Evolutionary conservation across 73 alveolate genomes (phyloP).

Genomic region (Paramecium tetraurelia): DNA sequence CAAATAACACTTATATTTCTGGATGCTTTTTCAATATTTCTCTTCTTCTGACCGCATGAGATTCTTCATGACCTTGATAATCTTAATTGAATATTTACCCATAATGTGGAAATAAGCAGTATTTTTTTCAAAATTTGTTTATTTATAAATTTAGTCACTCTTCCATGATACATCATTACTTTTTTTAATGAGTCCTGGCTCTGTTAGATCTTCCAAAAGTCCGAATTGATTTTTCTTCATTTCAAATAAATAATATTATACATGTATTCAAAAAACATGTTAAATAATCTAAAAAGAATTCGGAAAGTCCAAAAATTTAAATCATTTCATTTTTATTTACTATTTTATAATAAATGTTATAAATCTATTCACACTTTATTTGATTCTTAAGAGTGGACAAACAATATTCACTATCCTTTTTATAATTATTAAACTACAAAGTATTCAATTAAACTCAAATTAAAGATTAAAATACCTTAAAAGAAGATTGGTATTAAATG

Average conservation of each 20-base stretch:
- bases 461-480: neutral
- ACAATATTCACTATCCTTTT: neutral
- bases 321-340: neutral
- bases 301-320: neutral
- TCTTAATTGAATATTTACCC: neutral
- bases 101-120: slow-evolving; percentile 45
- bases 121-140: slow-evolving; percentile 8
- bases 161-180: neutral
- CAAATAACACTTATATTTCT: slow-evolving; percentile 25
- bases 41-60: slow-evolving; percentile 57
- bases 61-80: slow-evolving; percentile 42
- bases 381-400: neutral
- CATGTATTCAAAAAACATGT: neutral
- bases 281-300: neutral
- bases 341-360: neutral
- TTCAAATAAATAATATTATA: neutral
- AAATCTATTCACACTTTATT: neutral
- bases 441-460: neutral
- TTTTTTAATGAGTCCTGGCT: neutral
- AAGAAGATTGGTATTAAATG: no score
- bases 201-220: neutral
- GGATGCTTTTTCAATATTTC: slow-evolving; percentile 52
- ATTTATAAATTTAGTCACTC: neutral
- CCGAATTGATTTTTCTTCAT: neutral
- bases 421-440: neutral